These are phyloP conservation scores for Pichia ethanolica DNA, from an alignment of 805 yeast genomes.

Conservation along the genomic window DNA sequence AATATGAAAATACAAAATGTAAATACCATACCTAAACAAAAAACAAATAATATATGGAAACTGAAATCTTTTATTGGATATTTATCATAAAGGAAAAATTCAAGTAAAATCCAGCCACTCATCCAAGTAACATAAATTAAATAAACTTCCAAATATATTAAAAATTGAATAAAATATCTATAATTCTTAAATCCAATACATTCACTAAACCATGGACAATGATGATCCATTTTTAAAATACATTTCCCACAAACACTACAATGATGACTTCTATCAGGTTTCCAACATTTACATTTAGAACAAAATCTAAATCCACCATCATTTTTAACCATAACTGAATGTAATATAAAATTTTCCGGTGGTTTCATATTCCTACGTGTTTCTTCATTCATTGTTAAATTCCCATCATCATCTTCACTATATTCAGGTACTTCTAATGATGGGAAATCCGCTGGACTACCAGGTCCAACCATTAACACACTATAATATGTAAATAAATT, in stretches of 20 bases:
- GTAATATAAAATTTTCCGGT: constrained; percentile 34
- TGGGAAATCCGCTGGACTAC: constrained; percentile 55
- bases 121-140: constrained; percentile 34
- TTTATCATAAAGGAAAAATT: constrained; percentile 35
- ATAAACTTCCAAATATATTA: constrained; percentile 46
- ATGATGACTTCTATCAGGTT: constrained; percentile 55
- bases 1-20: constrained; percentile 53
- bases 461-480: constrained; percentile 51
- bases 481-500: constrained; percentile 45
- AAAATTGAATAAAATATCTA: constrained; percentile 70
- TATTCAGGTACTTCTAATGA: constrained; percentile 27
- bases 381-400: background rate
- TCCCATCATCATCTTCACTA: constrained; percentile 13
- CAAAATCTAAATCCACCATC: constrained; percentile 62
- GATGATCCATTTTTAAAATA: constrained; percentile 50
- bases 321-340: constrained; percentile 38
- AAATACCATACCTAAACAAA: constrained; percentile 46
- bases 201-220: constrained; percentile 85
- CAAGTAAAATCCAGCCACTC: constrained; percentile 37
- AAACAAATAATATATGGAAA: constrained; percentile 52
- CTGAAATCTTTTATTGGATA: constrained; percentile 35
- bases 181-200: constrained; percentile 83
- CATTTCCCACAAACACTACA: constrained; percentile 44
- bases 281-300: constrained; percentile 46
- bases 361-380: constrained; percentile 23